Evolutionary conservation across 192 early-diverging fungal species (phyloP).

Genomic region (Gigaspora rosea): DNA sequence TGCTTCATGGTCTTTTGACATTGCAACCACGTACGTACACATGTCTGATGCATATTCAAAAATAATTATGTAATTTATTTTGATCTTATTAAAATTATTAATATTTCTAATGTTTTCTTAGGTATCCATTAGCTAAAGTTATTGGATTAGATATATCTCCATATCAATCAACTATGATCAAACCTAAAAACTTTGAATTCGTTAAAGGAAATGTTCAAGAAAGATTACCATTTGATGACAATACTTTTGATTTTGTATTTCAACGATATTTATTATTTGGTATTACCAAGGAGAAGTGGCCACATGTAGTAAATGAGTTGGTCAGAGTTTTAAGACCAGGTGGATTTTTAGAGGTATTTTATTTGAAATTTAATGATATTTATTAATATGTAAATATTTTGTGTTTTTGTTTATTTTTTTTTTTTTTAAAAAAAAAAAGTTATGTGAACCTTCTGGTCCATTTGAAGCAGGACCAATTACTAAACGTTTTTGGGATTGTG

Average conservation of each 20-base stretch:
- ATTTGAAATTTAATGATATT: too few species aligned
- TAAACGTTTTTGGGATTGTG: too few species aligned
- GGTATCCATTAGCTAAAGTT: background rate
- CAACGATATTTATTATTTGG: background rate
- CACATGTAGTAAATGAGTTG: conserved; percentile 28
- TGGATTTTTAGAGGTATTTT: conserved; percentile 39
- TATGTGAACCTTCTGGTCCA: too few species aligned
- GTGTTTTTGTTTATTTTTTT: too few species aligned
- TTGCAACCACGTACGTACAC: background rate
- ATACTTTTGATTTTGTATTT: conserved; percentile 50
- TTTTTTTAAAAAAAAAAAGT: too few species aligned
- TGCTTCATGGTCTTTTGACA: conserved; percentile 4
- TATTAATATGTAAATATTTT: too few species aligned
- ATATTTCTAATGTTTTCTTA: too few species aligned
- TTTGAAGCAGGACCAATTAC: too few species aligned
- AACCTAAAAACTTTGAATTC: conserved; percentile 25
- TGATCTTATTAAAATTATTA: too few species aligned
- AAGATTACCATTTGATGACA: conserved; percentile 44
- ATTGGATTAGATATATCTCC: conserved; percentile 13
- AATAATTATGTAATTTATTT: too few species aligned
- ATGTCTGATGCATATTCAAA: too few species aligned
- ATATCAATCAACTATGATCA: background rate
- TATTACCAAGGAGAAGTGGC: background rate
- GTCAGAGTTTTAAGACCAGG: conserved; percentile 42
- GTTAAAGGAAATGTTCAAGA: conserved; percentile 39